A percentile compares a stretch with the other conserved stretches of the same genome.
Conservation (phyloP, 371 early-diverging fungal genomes). For the Aphelidium insulamus region DNA sequence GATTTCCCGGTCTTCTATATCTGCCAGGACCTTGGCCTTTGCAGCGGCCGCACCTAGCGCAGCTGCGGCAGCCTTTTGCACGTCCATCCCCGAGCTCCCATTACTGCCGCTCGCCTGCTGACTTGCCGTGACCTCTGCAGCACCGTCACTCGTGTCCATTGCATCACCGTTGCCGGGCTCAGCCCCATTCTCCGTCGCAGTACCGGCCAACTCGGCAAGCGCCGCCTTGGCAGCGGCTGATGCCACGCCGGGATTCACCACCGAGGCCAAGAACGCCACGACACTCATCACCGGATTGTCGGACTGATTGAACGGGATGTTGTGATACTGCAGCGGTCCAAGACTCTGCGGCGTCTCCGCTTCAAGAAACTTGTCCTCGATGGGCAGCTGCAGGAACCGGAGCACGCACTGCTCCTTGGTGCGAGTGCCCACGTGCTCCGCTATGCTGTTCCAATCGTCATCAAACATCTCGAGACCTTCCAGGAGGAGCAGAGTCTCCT, state of each 20-base stretch:
- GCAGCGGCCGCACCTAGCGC: constrained; percentile 37
- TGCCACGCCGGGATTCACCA: constrained; percentile 79
- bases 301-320: constrained; percentile 56
- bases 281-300: constrained; percentile 94
- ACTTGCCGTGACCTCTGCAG: neutral
- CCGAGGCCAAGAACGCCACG: constrained; percentile 76
- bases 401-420: constrained; percentile 82
- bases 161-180: constrained; percentile 7
- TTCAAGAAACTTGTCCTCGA: constrained; percentile 70
- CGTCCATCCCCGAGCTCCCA: constrained; percentile 1
- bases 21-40: constrained; percentile 22
- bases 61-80: constrained; percentile 21
- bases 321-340: constrained; percentile 35
- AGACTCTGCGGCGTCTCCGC: constrained; percentile 11
- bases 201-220: constrained; percentile 17
- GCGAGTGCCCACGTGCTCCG: constrained; percentile 81
- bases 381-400: constrained; percentile 85
- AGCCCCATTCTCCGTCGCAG: constrained; percentile 7
- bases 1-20: constrained; percentile 56
- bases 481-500: constrained; percentile 78
- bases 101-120: constrained; percentile 5
- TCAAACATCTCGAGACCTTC: constrained; percentile 91
- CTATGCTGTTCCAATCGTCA: constrained; percentile 89
- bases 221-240: constrained; percentile 63
- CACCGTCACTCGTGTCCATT: constrained; percentile 1